Conservation (phyloP, 495 filamentous ascomycete species). For the Tuber magnatum region DNA sequence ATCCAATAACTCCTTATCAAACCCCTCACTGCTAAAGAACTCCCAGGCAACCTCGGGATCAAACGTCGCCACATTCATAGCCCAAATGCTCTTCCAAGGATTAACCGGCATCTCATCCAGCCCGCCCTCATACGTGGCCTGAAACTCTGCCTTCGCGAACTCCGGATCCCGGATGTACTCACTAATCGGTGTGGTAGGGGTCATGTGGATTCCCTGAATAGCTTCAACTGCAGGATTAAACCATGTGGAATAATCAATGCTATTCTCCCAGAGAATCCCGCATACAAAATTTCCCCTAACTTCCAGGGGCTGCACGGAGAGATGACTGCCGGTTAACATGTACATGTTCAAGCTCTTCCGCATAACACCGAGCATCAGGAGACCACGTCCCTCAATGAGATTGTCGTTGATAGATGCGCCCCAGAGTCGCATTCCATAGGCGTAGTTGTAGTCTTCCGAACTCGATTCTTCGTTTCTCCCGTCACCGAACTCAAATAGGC, state of each 20-base stretch:
- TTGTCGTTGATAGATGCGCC: slow-evolving; percentile 63
- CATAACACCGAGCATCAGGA: slow-evolving; percentile 75
- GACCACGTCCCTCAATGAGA: slow-evolving; percentile 76
- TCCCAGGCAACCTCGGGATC: slow-evolving; percentile 61
- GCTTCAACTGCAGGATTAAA: slow-evolving; percentile 77
- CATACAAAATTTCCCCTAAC: slow-evolving; percentile 78
- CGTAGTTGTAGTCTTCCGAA: slow-evolving; percentile 80
- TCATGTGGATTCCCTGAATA: slow-evolving; percentile 91
- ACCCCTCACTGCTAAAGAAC: slow-evolving; percentile 61
- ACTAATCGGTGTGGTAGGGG: slow-evolving; percentile 69
- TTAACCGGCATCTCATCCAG: slow-evolving; percentile 45
- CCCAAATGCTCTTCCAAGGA: slow-evolving; percentile 79
- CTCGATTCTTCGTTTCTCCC: slow-evolving; percentile 86
- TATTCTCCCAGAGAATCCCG: slow-evolving; percentile 94
- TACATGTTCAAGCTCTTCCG: slow-evolving; percentile 65
- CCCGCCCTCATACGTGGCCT: slow-evolving; percentile 51
- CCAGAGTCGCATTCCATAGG: slow-evolving; percentile 93
- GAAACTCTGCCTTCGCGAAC: slow-evolving; percentile 81
- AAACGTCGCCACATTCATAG: slow-evolving; percentile 69
- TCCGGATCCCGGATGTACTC: slow-evolving; percentile 55
- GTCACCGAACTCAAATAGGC: slow-evolving; percentile 73
- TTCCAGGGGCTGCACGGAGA: slow-evolving; percentile 64
- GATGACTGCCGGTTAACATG: slow-evolving; percentile 65
- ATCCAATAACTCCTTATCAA: slow-evolving; percentile 66
- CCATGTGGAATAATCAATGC: slow-evolving; percentile 88